phyloP scores from a whole-genome alignment of 768 basidiomycete species.

The Mycena olivaceomarginata region DNA sequence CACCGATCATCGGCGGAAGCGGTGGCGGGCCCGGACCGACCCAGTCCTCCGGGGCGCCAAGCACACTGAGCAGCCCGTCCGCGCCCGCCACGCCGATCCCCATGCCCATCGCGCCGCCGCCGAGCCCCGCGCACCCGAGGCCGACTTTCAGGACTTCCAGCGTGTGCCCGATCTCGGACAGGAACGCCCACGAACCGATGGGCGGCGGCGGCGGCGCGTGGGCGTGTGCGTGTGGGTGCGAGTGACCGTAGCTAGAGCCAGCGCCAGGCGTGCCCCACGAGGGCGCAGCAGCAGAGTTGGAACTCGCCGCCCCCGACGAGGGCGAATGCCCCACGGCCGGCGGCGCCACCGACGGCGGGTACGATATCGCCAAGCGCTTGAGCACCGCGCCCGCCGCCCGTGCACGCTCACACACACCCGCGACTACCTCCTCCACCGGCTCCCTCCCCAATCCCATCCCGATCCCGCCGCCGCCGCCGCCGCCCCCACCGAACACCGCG shows the following conservation, averaged over 20 bases:
- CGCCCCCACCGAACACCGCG: no score
- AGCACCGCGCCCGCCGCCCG: slow-evolving; percentile 70
- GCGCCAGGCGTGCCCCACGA: background rate
- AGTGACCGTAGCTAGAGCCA: background rate
- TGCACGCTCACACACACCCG: slow-evolving; percentile 77
- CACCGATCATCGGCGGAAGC: background rate
- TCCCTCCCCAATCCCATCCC: slow-evolving; percentile 62
- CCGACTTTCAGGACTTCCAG: slow-evolving; percentile 79
- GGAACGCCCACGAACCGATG: slow-evolving; percentile 81
- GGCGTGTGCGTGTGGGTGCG: slow-evolving; percentile 15
- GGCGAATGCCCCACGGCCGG: background rate
- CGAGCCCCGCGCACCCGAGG: slow-evolving; percentile 75
- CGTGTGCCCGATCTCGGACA: slow-evolving; percentile 71
- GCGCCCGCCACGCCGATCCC: background rate
- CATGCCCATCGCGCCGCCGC: background rate
- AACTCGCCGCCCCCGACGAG: no score
- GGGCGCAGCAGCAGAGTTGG: background rate
- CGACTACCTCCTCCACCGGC: slow-evolving; percentile 83
- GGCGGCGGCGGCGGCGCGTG: background rate
- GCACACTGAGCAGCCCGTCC: slow-evolving; percentile 65
- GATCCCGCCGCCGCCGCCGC: no score
- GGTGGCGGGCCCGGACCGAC: background rate
- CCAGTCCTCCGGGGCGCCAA: slow-evolving; percentile 72
- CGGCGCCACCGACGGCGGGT: slow-evolving; percentile 56
- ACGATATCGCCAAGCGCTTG: slow-evolving; percentile 75